A percentile compares a stretch with the other conserved stretches of the same genome.
Evolutionary conservation across 176 grass and related monocot species (phyloP).

Genomic region (Ananas comosus): DNA sequence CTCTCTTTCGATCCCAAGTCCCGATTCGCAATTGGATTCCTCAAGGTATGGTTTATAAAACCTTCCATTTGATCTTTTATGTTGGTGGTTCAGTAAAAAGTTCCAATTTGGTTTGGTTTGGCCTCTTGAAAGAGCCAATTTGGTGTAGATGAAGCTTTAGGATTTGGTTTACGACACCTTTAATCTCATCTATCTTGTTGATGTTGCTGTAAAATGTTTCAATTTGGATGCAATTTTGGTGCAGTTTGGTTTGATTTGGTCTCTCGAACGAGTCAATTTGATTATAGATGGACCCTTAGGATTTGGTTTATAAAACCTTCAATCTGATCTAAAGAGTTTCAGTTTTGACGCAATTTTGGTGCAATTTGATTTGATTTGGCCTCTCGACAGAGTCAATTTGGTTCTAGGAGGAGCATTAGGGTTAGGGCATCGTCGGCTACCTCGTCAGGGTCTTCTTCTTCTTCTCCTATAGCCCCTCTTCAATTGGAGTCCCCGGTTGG

Average conservation of each 20-base stretch:
- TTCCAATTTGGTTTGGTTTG: background rate
- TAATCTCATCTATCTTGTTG: no score
- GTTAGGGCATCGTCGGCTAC: constrained; percentile 41
- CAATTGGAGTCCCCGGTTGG: constrained; percentile 80
- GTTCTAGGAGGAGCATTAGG: constrained; percentile 28
- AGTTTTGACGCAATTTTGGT: constrained; percentile 28
- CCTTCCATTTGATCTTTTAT: background rate
- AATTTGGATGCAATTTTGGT: constrained; percentile 30
- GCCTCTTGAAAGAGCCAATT: background rate
- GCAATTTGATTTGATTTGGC: constrained; percentile 7
- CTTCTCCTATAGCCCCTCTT: constrained; percentile 69
- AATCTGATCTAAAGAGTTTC: no score
- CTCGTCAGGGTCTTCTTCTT: constrained; percentile 19
- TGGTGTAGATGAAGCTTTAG: background rate
- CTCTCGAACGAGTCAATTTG: constrained; percentile 25
- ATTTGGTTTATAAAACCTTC: constrained; percentile 10
- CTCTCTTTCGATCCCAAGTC: constrained; percentile 27
- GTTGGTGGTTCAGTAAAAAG: background rate
- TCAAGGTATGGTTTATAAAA: constrained; percentile 40
- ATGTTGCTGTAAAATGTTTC: no score
- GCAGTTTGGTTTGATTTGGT: constrained; percentile 6
- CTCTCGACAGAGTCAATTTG: constrained; percentile 25
- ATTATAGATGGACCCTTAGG: constrained; percentile 26
- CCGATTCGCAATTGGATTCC: constrained; percentile 22
- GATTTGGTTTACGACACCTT: no score